phyloP scores from a whole-genome alignment of 192 early-diverging fungal species.

The Coemansia sp. region DNA sequence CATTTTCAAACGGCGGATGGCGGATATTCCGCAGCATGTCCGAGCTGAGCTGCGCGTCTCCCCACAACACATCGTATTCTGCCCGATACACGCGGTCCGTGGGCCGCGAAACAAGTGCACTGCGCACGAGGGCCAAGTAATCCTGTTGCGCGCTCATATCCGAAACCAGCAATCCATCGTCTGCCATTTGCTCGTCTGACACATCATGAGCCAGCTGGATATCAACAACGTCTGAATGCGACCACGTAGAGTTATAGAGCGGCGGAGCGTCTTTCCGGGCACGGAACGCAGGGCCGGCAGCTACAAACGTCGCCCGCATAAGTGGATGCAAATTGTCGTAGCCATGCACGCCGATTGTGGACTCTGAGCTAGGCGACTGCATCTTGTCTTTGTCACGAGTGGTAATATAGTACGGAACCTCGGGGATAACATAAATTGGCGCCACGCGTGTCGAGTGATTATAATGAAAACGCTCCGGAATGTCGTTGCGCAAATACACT shows the following conservation, averaged over 20 bases:
- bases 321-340: constrained; percentile 72
- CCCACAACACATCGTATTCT: constrained; percentile 40
- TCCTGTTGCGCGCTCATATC: constrained; percentile 47
- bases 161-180: constrained; percentile 29
- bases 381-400: constrained; percentile 21
- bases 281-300: constrained; percentile 68
- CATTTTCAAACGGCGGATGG: constrained; percentile 63
- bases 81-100: constrained; percentile 14
- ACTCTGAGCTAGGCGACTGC: constrained; percentile 13
- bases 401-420: constrained; percentile 63
- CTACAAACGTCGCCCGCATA: constrained; percentile 87
- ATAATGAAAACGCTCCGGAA: constrained; percentile 77
- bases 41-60: constrained; percentile 18
- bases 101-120: constrained; percentile 17
- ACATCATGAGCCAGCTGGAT: constrained; percentile 3
- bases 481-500: constrained; percentile 70
- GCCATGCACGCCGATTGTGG: constrained; percentile 72
- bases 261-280: constrained; percentile 6
- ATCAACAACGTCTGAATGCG: neutral
- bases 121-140: constrained; percentile 38
- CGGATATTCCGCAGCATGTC: constrained; percentile 24
- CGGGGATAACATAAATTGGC: constrained; percentile 71
- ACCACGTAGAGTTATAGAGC: constrained; percentile 5
- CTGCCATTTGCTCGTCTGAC: constrained; percentile 6
- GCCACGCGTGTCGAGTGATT: constrained; percentile 63